Evolutionary conservation across 768 basidiomycete species (phyloP), one percentile per base, ranked within the genome.

Genomic region (Amanita rubescens): DNA sequence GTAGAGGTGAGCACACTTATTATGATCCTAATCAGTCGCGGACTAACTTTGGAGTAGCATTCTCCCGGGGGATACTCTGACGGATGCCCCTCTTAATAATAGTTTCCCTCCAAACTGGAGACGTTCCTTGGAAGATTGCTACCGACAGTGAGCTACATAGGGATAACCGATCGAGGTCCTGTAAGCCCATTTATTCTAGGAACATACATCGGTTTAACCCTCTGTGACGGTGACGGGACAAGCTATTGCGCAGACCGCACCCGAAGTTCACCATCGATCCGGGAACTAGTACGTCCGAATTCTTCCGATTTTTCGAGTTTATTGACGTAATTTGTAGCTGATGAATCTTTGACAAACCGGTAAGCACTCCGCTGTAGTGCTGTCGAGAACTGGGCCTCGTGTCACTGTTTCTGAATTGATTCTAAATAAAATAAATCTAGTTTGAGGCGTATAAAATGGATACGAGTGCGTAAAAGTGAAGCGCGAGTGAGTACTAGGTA

Each of bases 161-260:
- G 9, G 30, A 12, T 49, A n/a, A 9, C 37, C 27, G 3, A 25
- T 8, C n/a, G 11, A 2, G 5, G 46, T 42, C 39, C 3, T 47
- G 27, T 17, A 41, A 47, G 32, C 9, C 14, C n/a, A 38, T 53
- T 17, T 46, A 2, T 46, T 47, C 0, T 54, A 81, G 84, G 72
- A n/a, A 77, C 75, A 4, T 63, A 59, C 35, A 64, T 91, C 53
- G 82, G 79, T 49, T 63, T 91, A 25, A 73, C 69, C 11, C 56
- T 93, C 57, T 78, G 76, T 63, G 91, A 94, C 61, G 64, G 53
- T 52, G 78, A 69, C 32, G 90, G 91, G n/a, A n/a, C n/a, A n/a
- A 61, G 0, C 19, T 0, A 22, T 64, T 45, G 71, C 64, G 0
- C 82, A 82, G 59, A 67, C 76, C 2, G 86, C 76, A 5, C 32